Percentiles rank a stretch among this genome's conserved stretches.
phyloP scores from a whole-genome alignment of 805 yeast species.

The Wickerhamomyces bovis region DNA sequence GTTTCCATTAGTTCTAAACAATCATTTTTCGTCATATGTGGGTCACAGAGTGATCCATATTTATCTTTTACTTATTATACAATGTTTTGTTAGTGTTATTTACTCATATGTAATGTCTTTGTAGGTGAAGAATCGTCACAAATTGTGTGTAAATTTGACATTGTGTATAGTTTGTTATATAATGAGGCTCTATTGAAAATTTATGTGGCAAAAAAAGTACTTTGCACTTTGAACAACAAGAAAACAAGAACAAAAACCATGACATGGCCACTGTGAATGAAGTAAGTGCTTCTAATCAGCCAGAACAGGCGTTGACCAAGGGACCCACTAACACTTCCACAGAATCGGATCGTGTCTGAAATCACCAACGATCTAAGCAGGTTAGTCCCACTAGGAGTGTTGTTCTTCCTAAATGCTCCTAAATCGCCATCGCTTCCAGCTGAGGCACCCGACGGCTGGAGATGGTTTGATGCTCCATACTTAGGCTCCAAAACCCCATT shows the following conservation, averaged over 20 bases:
- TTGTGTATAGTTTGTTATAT: no score
- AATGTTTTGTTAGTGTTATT: background rate
- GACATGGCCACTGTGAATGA: background rate
- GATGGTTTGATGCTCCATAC: constrained; percentile 48
- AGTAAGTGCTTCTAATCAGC: no score
- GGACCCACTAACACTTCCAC: background rate
- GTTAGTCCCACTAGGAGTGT: constrained; percentile 43
- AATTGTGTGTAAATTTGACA: no score
- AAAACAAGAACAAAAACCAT: background rate
- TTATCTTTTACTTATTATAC: background rate
- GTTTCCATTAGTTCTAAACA: background rate
- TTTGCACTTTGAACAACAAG: no score
- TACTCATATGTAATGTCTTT: background rate
- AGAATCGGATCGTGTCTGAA: background rate
- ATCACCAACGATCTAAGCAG: constrained; percentile 14
- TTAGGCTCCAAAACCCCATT: constrained; percentile 11
- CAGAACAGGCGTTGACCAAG: background rate
- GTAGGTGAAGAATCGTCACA: background rate
- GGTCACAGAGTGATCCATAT: background rate
- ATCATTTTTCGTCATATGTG: background rate
- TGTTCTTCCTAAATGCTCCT: constrained; percentile 41
- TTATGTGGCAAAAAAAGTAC: background rate
- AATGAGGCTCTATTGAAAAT: background rate
- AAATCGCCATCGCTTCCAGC: constrained; percentile 31
- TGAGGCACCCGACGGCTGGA: constrained; percentile 42